Evolutionary conservation across 164 flowering plant genomes (phyloP).

Genomic region (Hamamelis virginiana): DNA sequence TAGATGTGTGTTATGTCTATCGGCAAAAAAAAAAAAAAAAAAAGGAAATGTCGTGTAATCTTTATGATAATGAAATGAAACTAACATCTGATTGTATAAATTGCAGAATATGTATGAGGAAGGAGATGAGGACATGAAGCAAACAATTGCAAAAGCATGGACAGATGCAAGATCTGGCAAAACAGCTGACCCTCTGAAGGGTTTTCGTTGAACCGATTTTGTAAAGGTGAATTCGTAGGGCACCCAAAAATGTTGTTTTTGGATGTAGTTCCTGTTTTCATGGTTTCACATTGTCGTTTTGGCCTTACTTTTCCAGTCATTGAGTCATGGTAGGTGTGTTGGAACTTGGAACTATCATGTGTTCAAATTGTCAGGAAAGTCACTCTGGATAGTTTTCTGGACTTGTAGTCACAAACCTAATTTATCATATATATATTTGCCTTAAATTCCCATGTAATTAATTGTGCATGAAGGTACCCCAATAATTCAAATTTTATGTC

Average conservation of each 20-base stretch:
- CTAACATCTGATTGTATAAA: no score
- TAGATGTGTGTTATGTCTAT: neutral
- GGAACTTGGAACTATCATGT: neutral
- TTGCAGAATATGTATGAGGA: constrained; percentile 97
- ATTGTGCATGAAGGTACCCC: no score
- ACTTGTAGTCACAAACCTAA: no score
- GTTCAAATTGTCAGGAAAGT: no score
- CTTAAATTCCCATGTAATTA: no score
- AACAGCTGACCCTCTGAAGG: constrained; percentile 62
- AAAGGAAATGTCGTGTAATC: no score
- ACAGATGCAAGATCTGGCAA: constrained; percentile 94
- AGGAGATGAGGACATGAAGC: constrained; percentile 96
- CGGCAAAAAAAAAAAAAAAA: no score
- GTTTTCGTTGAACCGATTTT: constrained; percentile 28
- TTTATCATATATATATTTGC: no score
- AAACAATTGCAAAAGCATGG: constrained; percentile 96
- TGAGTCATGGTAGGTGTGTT: neutral
- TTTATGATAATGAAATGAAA: no score
- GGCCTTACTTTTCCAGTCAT: neutral
- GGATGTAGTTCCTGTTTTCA: neutral
- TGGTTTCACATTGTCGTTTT: neutral
- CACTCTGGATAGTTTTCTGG: no score
- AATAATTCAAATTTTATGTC: no score
- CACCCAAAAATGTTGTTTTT: neutral
- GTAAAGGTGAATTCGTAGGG: neutral